Evolutionary conservation across 257 asterid genomes (phyloP), one percentile per base, ranked within the genome.

Genomic region (Datura wrightii): DNA sequence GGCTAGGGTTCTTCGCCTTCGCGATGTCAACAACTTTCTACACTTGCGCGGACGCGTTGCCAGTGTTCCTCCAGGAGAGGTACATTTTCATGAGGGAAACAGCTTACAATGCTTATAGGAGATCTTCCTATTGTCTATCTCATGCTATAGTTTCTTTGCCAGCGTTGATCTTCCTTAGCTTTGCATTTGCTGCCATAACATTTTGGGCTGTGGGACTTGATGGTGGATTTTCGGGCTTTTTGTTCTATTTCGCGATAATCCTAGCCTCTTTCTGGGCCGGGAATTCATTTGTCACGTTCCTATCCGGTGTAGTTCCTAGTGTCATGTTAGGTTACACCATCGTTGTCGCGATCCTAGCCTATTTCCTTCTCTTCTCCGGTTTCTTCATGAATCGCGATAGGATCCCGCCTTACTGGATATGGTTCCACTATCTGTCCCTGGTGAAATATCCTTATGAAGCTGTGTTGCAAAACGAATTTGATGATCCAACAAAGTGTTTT

Each of bases 401-500:
- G 0, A 95, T 95, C 66, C 98, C 98, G 0, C 66, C 88, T 1
- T 93, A 95, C 82, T 95, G 97, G 98, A 95, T 95, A 5, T 95
- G 98, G 98, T 95, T 95, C 79, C 98, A 95, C 44, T 95, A 93
- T 86, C 5, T 95, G 0, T 95, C 97, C 0, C 89, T 95, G 0
- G 94, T 93, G 8, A 94, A 94, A 84, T 94, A 93, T 60, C 98
- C 98, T 1, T 94, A 91, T 46, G 98, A 94, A 88, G 98, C 93
- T 0, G 97, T 93, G 2, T 67, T 94, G 18, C 94, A 89, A 59
- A 94, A 93, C 83, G 98, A 94, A 86, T 93, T 94, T 44, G 79
- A 85, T 34, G 91, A 91, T 36, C 95, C 93, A 1, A 85, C 86
- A 2, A 94, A 92, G 86, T 94, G 97, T 72, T 93, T 92, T 83